These are phyloP conservation scores for Solanum tacnaense DNA, from an alignment of 257 asterid genomes.

Conservation along the genomic window DNA sequence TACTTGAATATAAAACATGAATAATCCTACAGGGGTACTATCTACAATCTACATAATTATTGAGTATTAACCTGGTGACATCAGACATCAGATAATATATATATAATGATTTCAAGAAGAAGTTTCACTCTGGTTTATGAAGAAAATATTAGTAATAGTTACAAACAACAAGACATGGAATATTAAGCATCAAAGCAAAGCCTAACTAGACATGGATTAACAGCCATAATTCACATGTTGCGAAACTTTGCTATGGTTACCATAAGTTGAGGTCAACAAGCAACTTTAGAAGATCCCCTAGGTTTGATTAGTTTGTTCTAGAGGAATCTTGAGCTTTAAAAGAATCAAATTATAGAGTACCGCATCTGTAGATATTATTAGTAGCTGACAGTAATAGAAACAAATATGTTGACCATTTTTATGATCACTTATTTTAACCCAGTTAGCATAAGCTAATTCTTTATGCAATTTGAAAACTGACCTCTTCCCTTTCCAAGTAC, in stretches of 20 bases:
- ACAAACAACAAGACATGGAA: background rate
- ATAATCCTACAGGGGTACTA: background rate
- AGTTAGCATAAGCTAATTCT: background rate
- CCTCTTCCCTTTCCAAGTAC: constrained; percentile 81
- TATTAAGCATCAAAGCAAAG: background rate
- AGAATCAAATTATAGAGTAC: background rate
- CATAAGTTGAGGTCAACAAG: background rate
- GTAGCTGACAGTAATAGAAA: background rate
- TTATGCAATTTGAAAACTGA: constrained; percentile 22
- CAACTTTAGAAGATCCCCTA: background rate
- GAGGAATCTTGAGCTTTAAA: background rate
- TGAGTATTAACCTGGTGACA: background rate
- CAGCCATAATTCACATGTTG: background rate
- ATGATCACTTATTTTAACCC: background rate
- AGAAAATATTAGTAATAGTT: background rate
- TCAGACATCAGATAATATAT: background rate
- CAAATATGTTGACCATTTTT: background rate
- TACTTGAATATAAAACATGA: background rate
- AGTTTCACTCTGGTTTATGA: background rate
- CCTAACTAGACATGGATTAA: background rate
- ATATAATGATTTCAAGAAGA: background rate
- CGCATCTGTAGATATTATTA: background rate
- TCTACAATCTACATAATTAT: background rate
- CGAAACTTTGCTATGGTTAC: background rate
- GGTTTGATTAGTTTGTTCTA: background rate